These are phyloP conservation scores for Curvularia spicifera DNA, from an alignment of 2,329 filamentous ascomycete genomes.

Conservation along the genomic window DNA sequence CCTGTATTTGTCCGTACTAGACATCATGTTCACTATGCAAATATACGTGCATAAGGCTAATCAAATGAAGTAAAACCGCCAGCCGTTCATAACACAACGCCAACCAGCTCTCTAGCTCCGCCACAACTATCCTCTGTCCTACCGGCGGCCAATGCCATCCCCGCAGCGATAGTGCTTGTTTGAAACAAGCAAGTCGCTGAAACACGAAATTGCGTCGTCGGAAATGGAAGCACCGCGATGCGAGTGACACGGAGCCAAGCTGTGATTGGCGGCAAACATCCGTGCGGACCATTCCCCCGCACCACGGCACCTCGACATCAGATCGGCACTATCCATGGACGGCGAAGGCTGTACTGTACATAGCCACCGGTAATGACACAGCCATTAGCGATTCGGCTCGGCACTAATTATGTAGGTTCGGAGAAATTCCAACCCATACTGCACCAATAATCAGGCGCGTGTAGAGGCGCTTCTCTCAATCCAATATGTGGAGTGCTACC, in stretches of 20 bases:
- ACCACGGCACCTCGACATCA: background rate
- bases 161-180: background rate
- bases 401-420: constrained; percentile 1
- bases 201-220: background rate
- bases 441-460: constrained; percentile 21
- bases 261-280: background rate
- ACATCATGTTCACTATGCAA: background rate
- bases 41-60: background rate
- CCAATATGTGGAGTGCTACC: constrained; percentile 10
- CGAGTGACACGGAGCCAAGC: background rate
- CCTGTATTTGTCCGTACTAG: background rate
- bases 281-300: background rate
- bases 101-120: background rate
- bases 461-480: constrained; percentile 7
- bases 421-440: constrained; percentile 18
- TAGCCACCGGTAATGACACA: constrained; percentile 13
- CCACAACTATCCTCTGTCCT: background rate
- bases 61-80: background rate
- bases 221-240: background rate
- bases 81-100: background rate
- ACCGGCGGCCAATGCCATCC: background rate
- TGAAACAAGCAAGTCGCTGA: background rate
- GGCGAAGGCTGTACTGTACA: background rate
- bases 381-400: background rate
- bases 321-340: background rate